These are phyloP conservation scores for Parastagonospora nodorum DNA, from an alignment of 2,329 filamentous ascomycete genomes.

Conservation along the genomic window DNA sequence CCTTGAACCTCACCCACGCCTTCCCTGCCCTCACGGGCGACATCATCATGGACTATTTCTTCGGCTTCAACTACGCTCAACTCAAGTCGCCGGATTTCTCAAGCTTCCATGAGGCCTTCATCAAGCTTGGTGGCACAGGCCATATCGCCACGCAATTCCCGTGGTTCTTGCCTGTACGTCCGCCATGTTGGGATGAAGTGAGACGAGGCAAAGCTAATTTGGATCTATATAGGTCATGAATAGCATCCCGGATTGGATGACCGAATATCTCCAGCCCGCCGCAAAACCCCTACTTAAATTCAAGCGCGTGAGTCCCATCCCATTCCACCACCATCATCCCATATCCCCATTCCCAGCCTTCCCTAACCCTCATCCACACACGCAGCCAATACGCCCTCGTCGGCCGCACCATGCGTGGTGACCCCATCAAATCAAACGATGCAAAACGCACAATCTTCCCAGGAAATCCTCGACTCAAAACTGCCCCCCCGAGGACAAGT, in stretches of 20 bases:
- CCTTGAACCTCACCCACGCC: slow-evolving; percentile 35
- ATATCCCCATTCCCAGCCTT: background rate
- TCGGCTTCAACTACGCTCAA: slow-evolving; percentile 42
- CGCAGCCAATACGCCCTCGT: slow-evolving; percentile 31
- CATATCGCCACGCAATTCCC: slow-evolving; percentile 43
- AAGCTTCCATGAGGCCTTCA: slow-evolving; percentile 43
- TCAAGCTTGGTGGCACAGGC: slow-evolving; percentile 35
- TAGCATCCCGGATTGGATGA: slow-evolving; percentile 35
- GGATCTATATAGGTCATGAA: slow-evolving; percentile 33
- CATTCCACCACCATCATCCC: slow-evolving; percentile 1
- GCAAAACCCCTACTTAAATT: slow-evolving; percentile 38
- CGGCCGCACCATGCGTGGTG: slow-evolving; percentile 31
- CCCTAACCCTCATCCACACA: background rate
- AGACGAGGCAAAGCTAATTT: background rate
- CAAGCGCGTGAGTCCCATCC: slow-evolving; percentile 34
- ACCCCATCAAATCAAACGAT: slow-evolving; percentile 38
- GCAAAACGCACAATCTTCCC: slow-evolving; percentile 41
- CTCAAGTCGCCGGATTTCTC: slow-evolving; percentile 41
- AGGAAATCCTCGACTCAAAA: slow-evolving; percentile 37
- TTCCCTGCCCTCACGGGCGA: slow-evolving; percentile 53
- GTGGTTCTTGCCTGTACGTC: slow-evolving; percentile 33
- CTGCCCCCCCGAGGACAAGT: slow-evolving; percentile 43
- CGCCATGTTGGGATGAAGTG: background rate
- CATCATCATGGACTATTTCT: slow-evolving; percentile 53
- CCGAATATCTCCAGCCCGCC: slow-evolving; percentile 38